Conservation (phyloP, 331 rosid species). For the Pyracantha coccinea region DNA sequence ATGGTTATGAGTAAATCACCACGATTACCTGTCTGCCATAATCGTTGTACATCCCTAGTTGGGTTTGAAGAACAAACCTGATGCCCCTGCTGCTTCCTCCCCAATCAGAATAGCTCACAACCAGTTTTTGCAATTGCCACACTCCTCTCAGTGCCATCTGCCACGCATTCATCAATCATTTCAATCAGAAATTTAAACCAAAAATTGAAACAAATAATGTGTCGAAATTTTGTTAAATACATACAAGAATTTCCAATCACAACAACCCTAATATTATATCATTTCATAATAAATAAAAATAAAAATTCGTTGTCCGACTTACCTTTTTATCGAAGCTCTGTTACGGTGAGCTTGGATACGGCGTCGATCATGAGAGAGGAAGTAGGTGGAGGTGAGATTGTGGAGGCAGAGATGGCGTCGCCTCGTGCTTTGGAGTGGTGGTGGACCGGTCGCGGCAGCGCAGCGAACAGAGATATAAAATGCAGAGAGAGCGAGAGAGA, state of each 20-base stretch:
- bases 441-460: background rate
- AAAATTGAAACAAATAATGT: background rate
- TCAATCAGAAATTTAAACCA: background rate
- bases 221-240: background rate
- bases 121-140: constrained; percentile 71
- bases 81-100: constrained; percentile 89
- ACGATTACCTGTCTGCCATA: too few species aligned
- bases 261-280: background rate
- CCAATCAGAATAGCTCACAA: constrained; percentile 70
- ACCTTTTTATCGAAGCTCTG: background rate
- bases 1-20: too few species aligned
- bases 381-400: background rate
- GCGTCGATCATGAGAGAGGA: background rate
- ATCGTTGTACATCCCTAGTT: too few species aligned
- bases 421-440: background rate
- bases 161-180: background rate
- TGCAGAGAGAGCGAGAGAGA: background rate
- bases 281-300: background rate
- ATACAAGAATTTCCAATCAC: background rate
- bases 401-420: background rate
- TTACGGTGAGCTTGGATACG: background rate
- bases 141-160: constrained; percentile 78
- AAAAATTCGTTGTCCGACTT: background rate
- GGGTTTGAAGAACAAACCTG: constrained; percentile 31
- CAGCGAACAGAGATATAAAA: background rate